These are phyloP conservation scores for Trichoderma koningii DNA, from an alignment of 2,329 filamentous ascomycete genomes.

Conservation along the genomic window DNA sequence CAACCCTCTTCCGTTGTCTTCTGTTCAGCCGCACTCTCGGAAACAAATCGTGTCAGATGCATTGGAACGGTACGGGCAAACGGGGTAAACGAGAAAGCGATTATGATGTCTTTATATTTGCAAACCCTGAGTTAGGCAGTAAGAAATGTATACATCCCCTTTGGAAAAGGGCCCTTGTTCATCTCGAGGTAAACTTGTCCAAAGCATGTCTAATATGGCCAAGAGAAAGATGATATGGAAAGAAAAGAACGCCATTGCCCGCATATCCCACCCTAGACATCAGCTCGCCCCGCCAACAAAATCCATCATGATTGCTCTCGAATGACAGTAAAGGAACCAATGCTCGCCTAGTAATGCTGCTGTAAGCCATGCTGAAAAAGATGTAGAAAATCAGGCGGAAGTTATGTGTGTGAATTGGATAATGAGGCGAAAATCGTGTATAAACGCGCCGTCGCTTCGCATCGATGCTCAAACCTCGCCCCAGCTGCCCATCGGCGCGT, in stretches of 20 bases:
- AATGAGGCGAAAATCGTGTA: background rate
- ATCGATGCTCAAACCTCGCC: slow-evolving; percentile 61
- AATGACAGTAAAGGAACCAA: slow-evolving; percentile 4
- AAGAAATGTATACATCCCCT: background rate
- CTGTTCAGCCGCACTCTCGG: background rate
- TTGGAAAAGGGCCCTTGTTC: background rate
- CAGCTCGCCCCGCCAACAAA: slow-evolving; percentile 16
- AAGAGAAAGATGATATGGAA: background rate
- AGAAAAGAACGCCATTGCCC: slow-evolving; percentile 8
- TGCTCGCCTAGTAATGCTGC: slow-evolving; percentile 23
- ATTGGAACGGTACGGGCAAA: background rate
- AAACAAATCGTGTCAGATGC: background rate
- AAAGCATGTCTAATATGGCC: slow-evolving; percentile 2
- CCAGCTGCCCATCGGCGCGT: slow-evolving; percentile 74
- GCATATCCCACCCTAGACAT: slow-evolving; percentile 11
- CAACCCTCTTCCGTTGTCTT: background rate
- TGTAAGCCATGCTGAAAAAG: slow-evolving; percentile 15
- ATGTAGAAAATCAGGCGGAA: background rate
- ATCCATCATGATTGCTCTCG: slow-evolving; percentile 19
- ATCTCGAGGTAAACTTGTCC: background rate
- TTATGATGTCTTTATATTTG: slow-evolving; percentile 4
- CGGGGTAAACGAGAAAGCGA: background rate
- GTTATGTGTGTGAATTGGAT: background rate
- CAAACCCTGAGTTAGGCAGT: background rate
- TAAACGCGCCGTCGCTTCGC: slow-evolving; percentile 27